Conservation (phyloP, 2,329 filamentous ascomycete species). For the Talaromyces marneffei region DNA sequence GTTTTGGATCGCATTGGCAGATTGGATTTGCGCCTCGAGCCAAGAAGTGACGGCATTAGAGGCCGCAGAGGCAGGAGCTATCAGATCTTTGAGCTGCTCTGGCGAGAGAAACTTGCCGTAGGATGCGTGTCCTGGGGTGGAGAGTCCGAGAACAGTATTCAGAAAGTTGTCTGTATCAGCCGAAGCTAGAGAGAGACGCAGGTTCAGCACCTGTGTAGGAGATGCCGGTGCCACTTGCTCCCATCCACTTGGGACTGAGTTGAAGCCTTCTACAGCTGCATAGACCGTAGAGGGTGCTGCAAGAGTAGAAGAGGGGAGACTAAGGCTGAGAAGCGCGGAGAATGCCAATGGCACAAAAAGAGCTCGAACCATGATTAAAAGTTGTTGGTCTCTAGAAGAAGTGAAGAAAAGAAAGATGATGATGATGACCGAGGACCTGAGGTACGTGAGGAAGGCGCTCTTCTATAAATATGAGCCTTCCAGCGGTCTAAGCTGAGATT, state of each 20-base stretch:
- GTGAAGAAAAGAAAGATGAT: not conserved
- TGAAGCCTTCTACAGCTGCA: not conserved
- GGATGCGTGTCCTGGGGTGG: slow-evolving; percentile 1
- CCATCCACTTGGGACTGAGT: slow-evolving; percentile 10
- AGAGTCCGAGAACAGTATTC: not conserved
- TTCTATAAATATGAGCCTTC: not conserved
- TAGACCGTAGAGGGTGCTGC: not conserved
- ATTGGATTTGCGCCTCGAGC: not conserved
- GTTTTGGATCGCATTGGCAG: not conserved
- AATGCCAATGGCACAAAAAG: not conserved
- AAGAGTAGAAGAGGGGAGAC: not conserved
- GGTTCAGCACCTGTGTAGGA: not conserved
- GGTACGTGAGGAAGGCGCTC: not conserved
- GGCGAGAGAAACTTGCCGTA: slow-evolving; percentile 6
- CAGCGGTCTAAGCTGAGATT: not conserved
- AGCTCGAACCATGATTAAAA: not conserved
- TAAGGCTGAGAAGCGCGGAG: not conserved
- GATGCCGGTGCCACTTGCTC: slow-evolving; percentile 3
- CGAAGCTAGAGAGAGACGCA: slow-evolving; percentile 1
- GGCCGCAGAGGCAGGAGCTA: not conserved
- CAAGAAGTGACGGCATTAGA: slow-evolving; percentile 3
- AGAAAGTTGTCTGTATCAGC: not conserved
- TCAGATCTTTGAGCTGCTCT: slow-evolving; percentile 6
- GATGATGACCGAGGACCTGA: not conserved
- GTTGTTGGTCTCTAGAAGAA: not conserved